A percentile compares a stretch with the other conserved stretches of the same genome.
Evolutionary conservation across 2,329 filamentous ascomycete species (phyloP).

Genomic region (Gnomoniopsis smithogilvyi): DNA sequence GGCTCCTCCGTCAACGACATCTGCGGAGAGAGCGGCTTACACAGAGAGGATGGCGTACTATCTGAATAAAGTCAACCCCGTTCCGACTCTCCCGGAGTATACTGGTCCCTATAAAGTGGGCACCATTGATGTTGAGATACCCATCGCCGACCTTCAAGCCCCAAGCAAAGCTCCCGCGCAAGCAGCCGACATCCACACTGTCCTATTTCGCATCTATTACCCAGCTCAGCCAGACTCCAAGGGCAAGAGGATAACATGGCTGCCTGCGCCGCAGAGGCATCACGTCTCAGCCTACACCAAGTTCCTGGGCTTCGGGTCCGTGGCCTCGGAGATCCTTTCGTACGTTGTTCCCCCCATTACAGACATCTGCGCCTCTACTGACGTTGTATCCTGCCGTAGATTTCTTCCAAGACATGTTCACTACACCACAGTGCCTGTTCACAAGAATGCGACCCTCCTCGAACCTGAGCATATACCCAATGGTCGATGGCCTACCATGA

Average conservation of each 20-base stretch:
- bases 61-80: conserved; percentile 59
- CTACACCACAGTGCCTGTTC: conserved; percentile 69
- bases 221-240: conserved; percentile 55
- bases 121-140: conserved; percentile 77
- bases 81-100: conserved; percentile 72
- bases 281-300: conserved; percentile 73
- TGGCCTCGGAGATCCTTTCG: conserved; percentile 58
- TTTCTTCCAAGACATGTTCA: conserved; percentile 69
- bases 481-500: conserved; percentile 71
- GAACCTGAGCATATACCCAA: conserved; percentile 38
- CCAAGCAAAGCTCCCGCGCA: conserved; percentile 52
- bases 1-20: conserved; percentile 7
- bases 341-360: conserved; percentile 34
- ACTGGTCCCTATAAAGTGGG: conserved; percentile 77
- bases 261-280: conserved; percentile 71
- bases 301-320: conserved; percentile 66
- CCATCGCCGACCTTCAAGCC: conserved; percentile 55
- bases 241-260: conserved; percentile 67
- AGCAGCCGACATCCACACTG: conserved; percentile 61
- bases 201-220: conserved; percentile 82
- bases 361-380: neutral
- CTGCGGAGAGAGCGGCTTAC: conserved; percentile 13
- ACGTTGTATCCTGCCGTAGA: conserved; percentile 32
- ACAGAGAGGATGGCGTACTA: conserved; percentile 40
- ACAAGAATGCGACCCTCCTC: conserved; percentile 67